Percentiles rank a stretch among this genome's conserved stretches.
Evolutionary conservation across 441 rosid genomes (phyloP).

Genomic region (Adansonia madagascariensis): DNA sequence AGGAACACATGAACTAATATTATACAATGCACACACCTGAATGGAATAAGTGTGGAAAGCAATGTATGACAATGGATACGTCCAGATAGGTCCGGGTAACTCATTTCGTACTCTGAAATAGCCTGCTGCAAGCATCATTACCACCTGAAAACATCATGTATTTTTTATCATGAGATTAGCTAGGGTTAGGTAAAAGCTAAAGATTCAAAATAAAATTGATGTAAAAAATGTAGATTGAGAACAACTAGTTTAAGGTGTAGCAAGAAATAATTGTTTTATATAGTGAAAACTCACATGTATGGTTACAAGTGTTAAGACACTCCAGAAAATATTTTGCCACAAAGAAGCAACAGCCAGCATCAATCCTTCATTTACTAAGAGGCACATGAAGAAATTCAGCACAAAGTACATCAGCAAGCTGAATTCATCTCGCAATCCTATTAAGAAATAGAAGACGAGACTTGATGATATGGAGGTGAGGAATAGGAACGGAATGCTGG

Average conservation of each 20-base stretch:
- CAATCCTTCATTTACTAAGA: constrained; percentile 87
- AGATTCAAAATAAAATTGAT: neutral
- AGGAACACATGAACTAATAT: neutral
- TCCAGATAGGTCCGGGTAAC: constrained; percentile 85
- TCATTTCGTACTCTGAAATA: constrained; percentile 85
- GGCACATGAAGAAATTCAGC: constrained; percentile 89
- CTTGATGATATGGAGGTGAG: constrained; percentile 93
- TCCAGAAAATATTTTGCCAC: constrained; percentile 82
- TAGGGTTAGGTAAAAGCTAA: neutral
- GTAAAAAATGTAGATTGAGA: neutral
- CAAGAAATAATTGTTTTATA: neutral
- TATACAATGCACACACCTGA: constrained; percentile 46
- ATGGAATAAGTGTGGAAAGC: constrained; percentile 92
- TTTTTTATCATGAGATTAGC: constrained; percentile 4
- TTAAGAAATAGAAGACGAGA: constrained; percentile 90
- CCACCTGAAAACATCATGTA: constrained; percentile 58
- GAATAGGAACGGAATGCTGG: constrained; percentile 93
- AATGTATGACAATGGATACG: constrained; percentile 80
- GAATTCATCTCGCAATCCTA: constrained; percentile 83
- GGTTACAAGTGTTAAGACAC: constrained; percentile 60
- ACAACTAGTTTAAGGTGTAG: constrained; percentile 12
- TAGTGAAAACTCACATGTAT: constrained; percentile 62
- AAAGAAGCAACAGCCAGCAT: constrained; percentile 69
- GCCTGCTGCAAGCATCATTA: constrained; percentile 98
- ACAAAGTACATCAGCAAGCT: constrained; percentile 98